phyloP scores from a whole-genome alignment of 202 grass and related monocot genomes.

The Elaeis oleifera region DNA sequence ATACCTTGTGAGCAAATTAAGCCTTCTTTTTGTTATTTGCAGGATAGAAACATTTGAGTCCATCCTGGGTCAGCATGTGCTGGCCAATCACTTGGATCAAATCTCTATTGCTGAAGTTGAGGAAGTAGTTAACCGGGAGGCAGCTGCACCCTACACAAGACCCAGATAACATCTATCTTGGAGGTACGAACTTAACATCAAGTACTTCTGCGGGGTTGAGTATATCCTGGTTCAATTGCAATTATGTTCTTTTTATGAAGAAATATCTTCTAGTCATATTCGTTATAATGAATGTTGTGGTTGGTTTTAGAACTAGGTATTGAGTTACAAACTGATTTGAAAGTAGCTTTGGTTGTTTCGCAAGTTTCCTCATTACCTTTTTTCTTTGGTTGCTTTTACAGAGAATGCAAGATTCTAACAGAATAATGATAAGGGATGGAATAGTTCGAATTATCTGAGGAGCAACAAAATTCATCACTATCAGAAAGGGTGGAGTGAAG shows the following conservation, averaged over 20 bases:
- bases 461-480: not conserved
- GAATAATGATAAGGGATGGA: slow-evolving; percentile 86
- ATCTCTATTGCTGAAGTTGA: slow-evolving; percentile 69
- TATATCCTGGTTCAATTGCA: too few relatives aligned
- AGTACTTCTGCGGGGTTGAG: not conserved
- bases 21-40: slow-evolving; percentile 26
- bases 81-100: slow-evolving; percentile 65
- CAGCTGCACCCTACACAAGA: slow-evolving; percentile 55
- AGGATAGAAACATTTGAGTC: slow-evolving; percentile 66
- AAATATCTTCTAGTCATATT: not conserved
- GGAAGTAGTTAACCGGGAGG: slow-evolving; percentile 54
- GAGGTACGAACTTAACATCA: slow-evolving; percentile 39
- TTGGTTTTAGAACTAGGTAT: too few relatives aligned
- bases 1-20: slow-evolving; percentile 3
- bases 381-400: slow-evolving; percentile 36
- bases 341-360: too few relatives aligned
- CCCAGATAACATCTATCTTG: slow-evolving; percentile 61
- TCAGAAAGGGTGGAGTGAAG: too few relatives aligned
- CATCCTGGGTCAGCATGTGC: slow-evolving; percentile 72
- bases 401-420: slow-evolving; percentile 87
- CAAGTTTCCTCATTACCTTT: not conserved
- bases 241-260: slow-evolving; percentile 38
- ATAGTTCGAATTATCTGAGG: slow-evolving; percentile 72
- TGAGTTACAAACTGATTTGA: too few relatives aligned
- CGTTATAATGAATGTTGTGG: too few relatives aligned